Evolutionary conservation across 2,329 filamentous ascomycete species (phyloP).

Genomic region (Fusarium sp.): DNA sequence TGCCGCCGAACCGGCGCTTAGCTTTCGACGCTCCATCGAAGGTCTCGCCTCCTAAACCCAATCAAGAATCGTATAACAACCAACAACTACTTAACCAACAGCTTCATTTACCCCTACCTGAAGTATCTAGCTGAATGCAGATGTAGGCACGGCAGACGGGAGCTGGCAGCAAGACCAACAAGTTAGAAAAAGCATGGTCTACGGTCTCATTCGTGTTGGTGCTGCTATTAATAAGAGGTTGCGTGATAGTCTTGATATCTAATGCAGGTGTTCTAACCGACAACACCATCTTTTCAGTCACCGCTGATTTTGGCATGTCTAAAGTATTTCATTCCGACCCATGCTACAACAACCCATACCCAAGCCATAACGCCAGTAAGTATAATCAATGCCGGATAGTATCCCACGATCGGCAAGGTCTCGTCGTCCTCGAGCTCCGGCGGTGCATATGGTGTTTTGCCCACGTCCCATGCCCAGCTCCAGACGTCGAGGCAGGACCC

Average conservation of each 20-base stretch:
- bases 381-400: constrained; percentile 95
- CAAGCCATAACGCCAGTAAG: constrained; percentile 96
- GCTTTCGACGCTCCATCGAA: constrained; percentile 21
- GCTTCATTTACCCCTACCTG: constrained; percentile 7
- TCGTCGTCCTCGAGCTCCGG: constrained; percentile 95
- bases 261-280: neutral
- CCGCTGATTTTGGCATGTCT: constrained; percentile 90
- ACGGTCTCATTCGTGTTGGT: neutral
- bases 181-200: neutral
- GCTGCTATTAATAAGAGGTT: constrained; percentile 11
- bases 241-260: constrained; percentile 9
- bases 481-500: constrained; percentile 94
- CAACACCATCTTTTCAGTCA: constrained; percentile 56
- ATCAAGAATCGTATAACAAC: constrained; percentile 10
- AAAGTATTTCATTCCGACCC: constrained; percentile 99
- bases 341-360: constrained; percentile 98
- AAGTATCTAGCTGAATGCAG: constrained; percentile 14
- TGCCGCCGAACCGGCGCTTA: constrained; percentile 36
- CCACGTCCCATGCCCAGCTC: constrained; percentile 99
- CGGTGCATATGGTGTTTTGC: constrained; percentile 93
- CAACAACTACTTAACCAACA: constrained; percentile 17
- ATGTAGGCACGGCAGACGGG: neutral
- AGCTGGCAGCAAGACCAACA: neutral
- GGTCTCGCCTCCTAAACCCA: neutral
- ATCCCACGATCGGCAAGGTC: constrained; percentile 94